phyloP scores from a whole-genome alignment of 164 flowering plant genomes.

The Kingdonia uniflora region DNA sequence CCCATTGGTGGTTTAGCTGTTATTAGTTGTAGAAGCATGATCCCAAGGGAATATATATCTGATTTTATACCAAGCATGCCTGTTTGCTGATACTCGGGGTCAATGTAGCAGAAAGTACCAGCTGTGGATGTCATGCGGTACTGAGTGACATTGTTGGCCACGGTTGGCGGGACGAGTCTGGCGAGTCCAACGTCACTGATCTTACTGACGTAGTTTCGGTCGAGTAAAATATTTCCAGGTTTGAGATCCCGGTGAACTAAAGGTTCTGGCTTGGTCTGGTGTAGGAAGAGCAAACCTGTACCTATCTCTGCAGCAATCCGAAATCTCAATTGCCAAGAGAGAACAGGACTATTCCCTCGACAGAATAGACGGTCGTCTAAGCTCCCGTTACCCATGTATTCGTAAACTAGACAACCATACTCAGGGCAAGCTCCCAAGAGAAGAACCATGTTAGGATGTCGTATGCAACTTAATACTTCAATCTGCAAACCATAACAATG shows the following conservation, averaged over 20 bases:
- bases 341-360: slow-evolving; percentile 36
- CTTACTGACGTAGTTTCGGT: slow-evolving; percentile 60
- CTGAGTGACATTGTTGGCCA: slow-evolving; percentile 49
- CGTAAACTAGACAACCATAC: slow-evolving; percentile 65
- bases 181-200: slow-evolving; percentile 69
- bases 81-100: slow-evolving; percentile 76
- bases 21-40: slow-evolving; percentile 55
- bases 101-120: slow-evolving; percentile 77
- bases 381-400: slow-evolving; percentile 72
- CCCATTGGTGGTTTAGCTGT: slow-evolving; percentile 70
- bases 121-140: slow-evolving; percentile 67
- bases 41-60: slow-evolving; percentile 59
- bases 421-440: slow-evolving; percentile 82
- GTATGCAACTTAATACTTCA: slow-evolving; percentile 62
- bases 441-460: slow-evolving; percentile 82
- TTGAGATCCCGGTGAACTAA: slow-evolving; percentile 68
- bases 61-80: slow-evolving; percentile 69
- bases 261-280: slow-evolving; percentile 69
- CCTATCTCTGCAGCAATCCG: slow-evolving; percentile 60
- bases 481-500: slow-evolving; percentile 26
- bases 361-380: slow-evolving; percentile 57
- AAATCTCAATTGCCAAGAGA: slow-evolving; percentile 56
- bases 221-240: slow-evolving; percentile 60
- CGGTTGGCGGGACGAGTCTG: slow-evolving; percentile 54
- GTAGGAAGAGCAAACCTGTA: slow-evolving; percentile 63